Conservation (phyloP, 768 basidiomycete genomes). For the Auricularia heimuer region DNA sequence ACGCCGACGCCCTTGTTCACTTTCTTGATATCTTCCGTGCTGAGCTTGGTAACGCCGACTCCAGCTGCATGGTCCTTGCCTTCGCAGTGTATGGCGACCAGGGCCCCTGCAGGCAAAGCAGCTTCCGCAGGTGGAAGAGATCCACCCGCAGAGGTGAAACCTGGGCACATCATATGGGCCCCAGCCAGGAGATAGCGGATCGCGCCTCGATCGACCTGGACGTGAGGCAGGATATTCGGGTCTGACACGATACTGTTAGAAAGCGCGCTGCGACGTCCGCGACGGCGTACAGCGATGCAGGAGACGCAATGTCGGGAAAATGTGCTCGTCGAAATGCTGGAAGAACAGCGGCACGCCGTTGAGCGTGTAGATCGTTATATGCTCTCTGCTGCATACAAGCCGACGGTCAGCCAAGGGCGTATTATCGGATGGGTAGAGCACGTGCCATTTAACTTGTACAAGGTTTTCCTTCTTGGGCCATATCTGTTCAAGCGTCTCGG, state of each 20-base stretch:
- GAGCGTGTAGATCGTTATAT: conserved; percentile 86
- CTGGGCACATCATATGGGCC: conserved; percentile 96
- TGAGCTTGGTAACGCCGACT: conserved; percentile 71
- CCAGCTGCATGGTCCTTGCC: conserved; percentile 90
- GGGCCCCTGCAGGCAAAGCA: conserved; percentile 55
- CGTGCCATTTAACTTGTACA: conserved; percentile 87
- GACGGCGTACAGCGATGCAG: conserved; percentile 76
- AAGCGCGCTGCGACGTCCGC: conserved; percentile 1
- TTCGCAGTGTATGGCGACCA: conserved; percentile 92
- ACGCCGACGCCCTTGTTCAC: conserved; percentile 88
- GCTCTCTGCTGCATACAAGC: conserved; percentile 66
- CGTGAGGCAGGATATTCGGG: conserved; percentile 80
- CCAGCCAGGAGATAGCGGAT: conserved; percentile 94
- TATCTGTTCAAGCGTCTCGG: conserved; percentile 75
- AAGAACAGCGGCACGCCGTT: conserved; percentile 84
- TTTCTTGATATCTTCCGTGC: conserved; percentile 81
- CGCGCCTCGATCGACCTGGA: conserved; percentile 90
- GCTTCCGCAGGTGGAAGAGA: conserved; percentile 66
- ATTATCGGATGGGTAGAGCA: conserved; percentile 10
- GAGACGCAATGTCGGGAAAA: conserved; percentile 79
- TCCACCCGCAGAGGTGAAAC: conserved; percentile 87
- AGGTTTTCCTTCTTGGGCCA: conserved; percentile 99
- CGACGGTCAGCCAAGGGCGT: conserved; percentile 12
- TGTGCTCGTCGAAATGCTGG: conserved; percentile 93
- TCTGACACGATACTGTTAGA: conserved; percentile 38